Evolutionary conservation across 2,329 filamentous ascomycete species (phyloP).

Genomic region (Lachnellula willkommii): DNA sequence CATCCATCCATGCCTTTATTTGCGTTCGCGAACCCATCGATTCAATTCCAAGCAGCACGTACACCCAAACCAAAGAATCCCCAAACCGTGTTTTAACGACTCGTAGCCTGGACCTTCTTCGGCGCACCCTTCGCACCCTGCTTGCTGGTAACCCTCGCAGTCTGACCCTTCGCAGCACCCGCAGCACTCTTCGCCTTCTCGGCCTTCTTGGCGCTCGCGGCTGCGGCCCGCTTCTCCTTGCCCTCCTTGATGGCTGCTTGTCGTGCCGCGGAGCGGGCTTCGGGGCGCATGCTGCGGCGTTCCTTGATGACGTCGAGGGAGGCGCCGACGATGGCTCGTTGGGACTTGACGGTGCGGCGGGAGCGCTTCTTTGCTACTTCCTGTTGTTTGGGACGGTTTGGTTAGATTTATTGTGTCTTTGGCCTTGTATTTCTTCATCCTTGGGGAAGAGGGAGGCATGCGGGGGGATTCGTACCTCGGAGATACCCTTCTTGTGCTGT

Average conservation of each 20-base stretch:
- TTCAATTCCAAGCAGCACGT: constrained; percentile 6
- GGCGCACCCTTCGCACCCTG: constrained; percentile 90
- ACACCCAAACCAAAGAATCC: background rate
- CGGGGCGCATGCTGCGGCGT: constrained; percentile 88
- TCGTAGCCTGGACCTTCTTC: constrained; percentile 78
- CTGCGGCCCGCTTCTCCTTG: constrained; percentile 96
- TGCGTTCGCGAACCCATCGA: background rate
- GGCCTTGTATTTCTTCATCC: background rate
- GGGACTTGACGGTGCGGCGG: constrained; percentile 94
- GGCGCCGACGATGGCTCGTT: constrained; percentile 98
- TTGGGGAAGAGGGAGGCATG: constrained; percentile 4
- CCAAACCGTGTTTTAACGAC: constrained; percentile 58
- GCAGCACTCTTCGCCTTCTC: constrained; percentile 96
- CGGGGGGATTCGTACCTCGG: constrained; percentile 71
- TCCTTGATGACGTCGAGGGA: constrained; percentile 99
- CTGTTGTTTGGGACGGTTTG: constrained; percentile 47
- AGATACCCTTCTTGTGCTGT: constrained; percentile 99
- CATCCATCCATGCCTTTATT: constrained; percentile 6
- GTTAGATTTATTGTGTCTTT: constrained; percentile 10
- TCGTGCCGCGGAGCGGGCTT: constrained; percentile 90
- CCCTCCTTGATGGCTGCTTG: constrained; percentile 87
- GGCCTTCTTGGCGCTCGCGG: constrained; percentile 90
- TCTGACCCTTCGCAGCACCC: constrained; percentile 68
- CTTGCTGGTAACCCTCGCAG: constrained; percentile 83
- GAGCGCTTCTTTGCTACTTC: constrained; percentile 99